Percentiles rank a stretch among this genome's conserved stretches.
Conservation (phyloP, 768 basidiomycete genomes). For the Strobilomyces echinocephalus region DNA sequence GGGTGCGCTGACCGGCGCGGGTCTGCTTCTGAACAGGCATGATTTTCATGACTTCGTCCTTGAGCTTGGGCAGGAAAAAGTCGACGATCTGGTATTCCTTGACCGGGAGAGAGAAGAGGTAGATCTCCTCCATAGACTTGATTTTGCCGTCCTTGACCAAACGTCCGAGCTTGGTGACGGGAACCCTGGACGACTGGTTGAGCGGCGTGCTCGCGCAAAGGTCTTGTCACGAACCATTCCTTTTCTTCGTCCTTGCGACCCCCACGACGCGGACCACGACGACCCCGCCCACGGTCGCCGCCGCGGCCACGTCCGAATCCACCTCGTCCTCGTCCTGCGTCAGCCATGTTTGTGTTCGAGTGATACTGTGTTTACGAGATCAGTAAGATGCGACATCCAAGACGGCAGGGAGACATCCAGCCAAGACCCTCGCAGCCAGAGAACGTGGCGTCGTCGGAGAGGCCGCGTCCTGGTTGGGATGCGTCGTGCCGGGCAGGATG, state of each 20-base stretch:
- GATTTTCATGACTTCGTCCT: slow-evolving; percentile 99
- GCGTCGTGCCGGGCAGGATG: not conserved
- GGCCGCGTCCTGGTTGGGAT: not conserved
- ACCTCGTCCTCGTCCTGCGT: slow-evolving; percentile 89
- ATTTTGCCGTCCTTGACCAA: slow-evolving; percentile 99
- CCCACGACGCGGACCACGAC: slow-evolving; percentile 85
- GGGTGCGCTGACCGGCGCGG: slow-evolving; percentile 97
- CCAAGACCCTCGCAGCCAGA: slow-evolving; percentile 10
- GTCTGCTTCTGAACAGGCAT: slow-evolving; percentile 99
- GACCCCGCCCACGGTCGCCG: slow-evolving; percentile 59
- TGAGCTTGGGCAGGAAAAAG: slow-evolving; percentile 97
- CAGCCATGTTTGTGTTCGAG: slow-evolving; percentile 58
- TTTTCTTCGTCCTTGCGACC: slow-evolving; percentile 99
- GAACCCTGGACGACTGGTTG: slow-evolving; percentile 56
- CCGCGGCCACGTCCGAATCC: slow-evolving; percentile 85
- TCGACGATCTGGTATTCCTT: slow-evolving; percentile 99
- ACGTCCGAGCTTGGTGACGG: slow-evolving; percentile 98
- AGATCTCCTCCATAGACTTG: slow-evolving; percentile 99
- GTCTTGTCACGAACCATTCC: slow-evolving; percentile 74
- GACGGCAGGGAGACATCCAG: slow-evolving; percentile 45
- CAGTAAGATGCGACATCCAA: slow-evolving; percentile 41
- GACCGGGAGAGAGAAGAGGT: slow-evolving; percentile 99
- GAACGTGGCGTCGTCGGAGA: not conserved
- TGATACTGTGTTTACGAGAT: slow-evolving; percentile 25
- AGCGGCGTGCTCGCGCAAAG: slow-evolving; percentile 1